Percentiles rank a stretch among this genome's conserved stretches.
phyloP scores from a whole-genome alignment of 257 asterid genomes.

The Ehretia macrophylla region DNA sequence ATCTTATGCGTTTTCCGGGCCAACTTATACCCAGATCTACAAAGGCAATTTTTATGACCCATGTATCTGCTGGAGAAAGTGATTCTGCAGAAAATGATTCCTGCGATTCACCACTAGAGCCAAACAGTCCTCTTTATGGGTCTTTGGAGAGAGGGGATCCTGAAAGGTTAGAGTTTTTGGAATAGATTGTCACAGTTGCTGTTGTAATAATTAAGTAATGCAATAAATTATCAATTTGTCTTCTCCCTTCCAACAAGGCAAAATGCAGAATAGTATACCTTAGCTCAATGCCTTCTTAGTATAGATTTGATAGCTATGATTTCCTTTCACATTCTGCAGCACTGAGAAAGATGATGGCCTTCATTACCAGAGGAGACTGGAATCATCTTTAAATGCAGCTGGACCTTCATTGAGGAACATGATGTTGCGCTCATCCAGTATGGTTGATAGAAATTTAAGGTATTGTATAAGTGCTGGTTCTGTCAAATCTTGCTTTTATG shows the following conservation, averaged over 20 bases:
- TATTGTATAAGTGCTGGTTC: constrained; percentile 23
- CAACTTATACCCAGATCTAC: constrained; percentile 78
- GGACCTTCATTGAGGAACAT: constrained; percentile 82
- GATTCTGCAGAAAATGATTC: constrained; percentile 99
- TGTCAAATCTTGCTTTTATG: constrained; percentile 6
- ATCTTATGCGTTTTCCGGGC: constrained; percentile 91
- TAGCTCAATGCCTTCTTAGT: constrained; percentile 13
- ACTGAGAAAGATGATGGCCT: constrained; percentile 78
- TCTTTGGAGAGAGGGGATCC: constrained; percentile 72
- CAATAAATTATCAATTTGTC: not conserved
- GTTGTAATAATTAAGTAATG: not conserved
- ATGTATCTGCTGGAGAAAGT: constrained; percentile 92
- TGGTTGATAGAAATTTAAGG: constrained; percentile 80
- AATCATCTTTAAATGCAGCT: constrained; percentile 65
- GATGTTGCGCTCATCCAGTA: constrained; percentile 75
- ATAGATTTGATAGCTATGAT: not conserved
- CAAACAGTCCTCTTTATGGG: constrained; percentile 94
- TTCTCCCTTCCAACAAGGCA: not conserved
- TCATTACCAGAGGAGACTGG: constrained; percentile 66
- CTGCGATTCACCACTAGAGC: constrained; percentile 98
- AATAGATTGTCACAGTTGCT: not conserved
- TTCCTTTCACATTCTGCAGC: constrained; percentile 37
- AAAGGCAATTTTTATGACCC: constrained; percentile 84
- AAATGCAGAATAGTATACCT: not conserved
- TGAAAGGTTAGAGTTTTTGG: constrained; percentile 51